Evolutionary conservation across 1,284 basidiomycete genomes (phyloP).

Genomic region (Ustilago xerochloae): DNA sequence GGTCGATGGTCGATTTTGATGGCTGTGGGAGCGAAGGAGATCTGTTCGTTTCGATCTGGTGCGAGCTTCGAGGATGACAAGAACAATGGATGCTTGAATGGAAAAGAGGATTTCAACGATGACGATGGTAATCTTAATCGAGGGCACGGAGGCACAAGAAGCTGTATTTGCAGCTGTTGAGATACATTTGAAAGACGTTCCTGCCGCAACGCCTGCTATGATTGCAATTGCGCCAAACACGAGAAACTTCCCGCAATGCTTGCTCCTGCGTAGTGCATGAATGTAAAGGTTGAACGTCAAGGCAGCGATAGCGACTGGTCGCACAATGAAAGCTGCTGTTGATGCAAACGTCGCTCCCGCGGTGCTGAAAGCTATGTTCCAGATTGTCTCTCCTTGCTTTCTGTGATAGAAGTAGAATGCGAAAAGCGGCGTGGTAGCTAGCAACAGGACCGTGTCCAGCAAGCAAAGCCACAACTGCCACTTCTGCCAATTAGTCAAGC

Average conservation of each 20-base stretch:
- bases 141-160: neutral
- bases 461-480: slow-evolving; percentile 2
- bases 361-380: slow-evolving; percentile 3
- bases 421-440: slow-evolving; percentile 12
- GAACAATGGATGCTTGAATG: neutral
- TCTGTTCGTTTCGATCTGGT: neutral
- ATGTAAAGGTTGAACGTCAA: neutral
- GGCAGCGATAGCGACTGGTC: neutral
- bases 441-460: slow-evolving; percentile 6
- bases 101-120: neutral
- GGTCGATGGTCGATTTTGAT: neutral
- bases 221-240: neutral
- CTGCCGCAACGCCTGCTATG: neutral
- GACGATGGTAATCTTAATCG: slow-evolving; percentile 9
- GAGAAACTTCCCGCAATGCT: neutral
- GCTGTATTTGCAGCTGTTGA: neutral
- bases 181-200: neutral
- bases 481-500: neutral
- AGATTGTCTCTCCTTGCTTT: neutral
- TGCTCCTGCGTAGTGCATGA: neutral
- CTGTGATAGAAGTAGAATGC: neutral
- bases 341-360: slow-evolving; percentile 2
- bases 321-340: neutral
- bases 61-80: neutral
- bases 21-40: neutral